Base-by-base conservation (phyloP, 176 grass and related monocot species). In the Triticum timopheevii region DNA sequence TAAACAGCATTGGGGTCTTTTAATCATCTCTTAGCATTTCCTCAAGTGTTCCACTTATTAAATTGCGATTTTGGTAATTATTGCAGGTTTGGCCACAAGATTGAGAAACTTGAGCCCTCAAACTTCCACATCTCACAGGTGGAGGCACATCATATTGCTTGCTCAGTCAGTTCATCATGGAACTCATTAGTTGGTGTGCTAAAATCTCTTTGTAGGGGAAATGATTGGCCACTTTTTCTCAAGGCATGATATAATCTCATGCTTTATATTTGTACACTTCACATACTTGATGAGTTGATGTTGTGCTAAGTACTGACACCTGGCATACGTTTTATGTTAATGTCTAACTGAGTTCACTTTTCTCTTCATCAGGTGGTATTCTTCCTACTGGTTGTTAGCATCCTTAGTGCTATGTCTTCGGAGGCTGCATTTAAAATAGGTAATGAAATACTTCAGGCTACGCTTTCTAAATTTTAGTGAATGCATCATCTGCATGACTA, bases 161-260 rank as follows among this genome's bases (percentile, higher is more conserved):
- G 56, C 90, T 96, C 92, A 13, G 44, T 84, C 67, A 86, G 62
- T 78, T 91, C 90, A 42, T 78, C 87, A 31, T 99, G 94, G 97
- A 99, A 99, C 77, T 91, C 89, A 90, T 85, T 83, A 84, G 89
- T 93, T 83, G 74, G 87, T 15, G 23, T 90, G 33, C 86, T 99
- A 86, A 91, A 90, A 89, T 99, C 94, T 63, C 87, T 99, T 79
- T 99, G 94, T 80, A 96, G 89, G 90, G 97, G 97, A 88, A 94
- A 94, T 79, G 97, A 99, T 85, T 96, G 93, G 94, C 36, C 82
- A 31, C 87, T 94, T 49, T 91, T 99, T 94, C 77, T 87, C 58
- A 94, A 89, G 90, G 97, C 78, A 91, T 70, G 39, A 22, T 64
- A 83, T 62, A n/a, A 25, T 35, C 47, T 87, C n/a, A 40, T 86